A percentile compares a stretch with the other conserved stretches of the same genome.
Conservation (phyloP, 192 early-diverging fungal species). For the Coemansia sp. region DNA sequence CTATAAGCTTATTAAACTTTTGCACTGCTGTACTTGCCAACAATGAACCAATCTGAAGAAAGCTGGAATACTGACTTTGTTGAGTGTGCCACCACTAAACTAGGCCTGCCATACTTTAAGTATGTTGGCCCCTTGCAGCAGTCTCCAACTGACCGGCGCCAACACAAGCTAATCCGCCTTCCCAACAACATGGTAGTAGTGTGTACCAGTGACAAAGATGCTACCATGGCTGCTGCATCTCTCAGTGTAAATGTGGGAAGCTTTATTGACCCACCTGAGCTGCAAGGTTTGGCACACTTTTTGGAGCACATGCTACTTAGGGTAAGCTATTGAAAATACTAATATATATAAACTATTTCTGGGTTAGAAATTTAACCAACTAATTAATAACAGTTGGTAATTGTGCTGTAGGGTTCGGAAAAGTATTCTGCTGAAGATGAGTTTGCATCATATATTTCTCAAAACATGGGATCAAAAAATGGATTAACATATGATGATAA, state of each 20-base stretch:
- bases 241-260: slow-evolving; percentile 64
- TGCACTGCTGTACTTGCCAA: background rate
- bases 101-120: slow-evolving; percentile 18
- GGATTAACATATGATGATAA: slow-evolving; percentile 15
- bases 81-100: background rate
- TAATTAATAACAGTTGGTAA: no score
- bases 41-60: background rate
- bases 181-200: slow-evolving; percentile 60
- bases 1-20: no score
- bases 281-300: slow-evolving; percentile 72
- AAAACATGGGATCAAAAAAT: slow-evolving; percentile 29
- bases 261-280: slow-evolving; percentile 55
- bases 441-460: slow-evolving; percentile 42
- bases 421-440: slow-evolving; percentile 72
- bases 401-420: slow-evolving; percentile 53
- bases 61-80: background rate
- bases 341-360: no score
- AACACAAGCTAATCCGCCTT: slow-evolving; percentile 58
- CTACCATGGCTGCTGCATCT: slow-evolving; percentile 55
- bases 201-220: slow-evolving; percentile 56
- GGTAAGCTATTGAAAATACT: slow-evolving; percentile 17
- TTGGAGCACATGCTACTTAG: slow-evolving; percentile 69
- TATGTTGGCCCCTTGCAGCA: slow-evolving; percentile 35
- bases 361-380: background rate
- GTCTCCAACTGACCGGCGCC: slow-evolving; percentile 56